These are phyloP conservation scores for Tillandsia leiboldiana DNA, from an alignment of 176 grass and related monocot genomes.

Conservation along the genomic window DNA sequence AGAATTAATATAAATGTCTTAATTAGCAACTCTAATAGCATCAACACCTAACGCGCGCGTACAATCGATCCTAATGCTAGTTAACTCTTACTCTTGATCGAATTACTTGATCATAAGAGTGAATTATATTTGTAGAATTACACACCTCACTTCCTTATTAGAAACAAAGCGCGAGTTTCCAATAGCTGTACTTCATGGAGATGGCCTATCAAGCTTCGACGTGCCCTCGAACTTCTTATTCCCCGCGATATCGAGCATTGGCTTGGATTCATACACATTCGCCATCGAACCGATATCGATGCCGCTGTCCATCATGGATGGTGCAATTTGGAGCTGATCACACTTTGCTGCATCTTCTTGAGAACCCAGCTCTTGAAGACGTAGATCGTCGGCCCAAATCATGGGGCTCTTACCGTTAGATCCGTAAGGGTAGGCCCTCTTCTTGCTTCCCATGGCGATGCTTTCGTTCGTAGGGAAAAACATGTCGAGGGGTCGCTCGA, in stretches of 20 bases:
- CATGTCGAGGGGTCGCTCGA: slow-evolving; percentile 3
- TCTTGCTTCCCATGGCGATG: background rate
- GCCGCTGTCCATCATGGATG: background rate
- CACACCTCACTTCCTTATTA: background rate
- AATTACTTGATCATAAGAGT: background rate
- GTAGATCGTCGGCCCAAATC: slow-evolving; percentile 8
- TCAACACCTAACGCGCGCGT: background rate
- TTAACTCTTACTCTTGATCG: background rate
- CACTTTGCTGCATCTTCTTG: slow-evolving; percentile 1
- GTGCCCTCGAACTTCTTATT: slow-evolving; percentile 7
- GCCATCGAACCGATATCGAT: slow-evolving; percentile 2
- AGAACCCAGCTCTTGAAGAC: slow-evolving; percentile 8
- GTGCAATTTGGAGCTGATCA: slow-evolving; percentile 3
- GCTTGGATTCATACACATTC: slow-evolving; percentile 18
- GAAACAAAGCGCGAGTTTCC: background rate
- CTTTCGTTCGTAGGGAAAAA: background rate
- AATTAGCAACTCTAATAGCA: background rate
- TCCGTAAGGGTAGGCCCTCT: background rate
- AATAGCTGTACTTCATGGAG: no score
- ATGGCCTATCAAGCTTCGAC: no score
- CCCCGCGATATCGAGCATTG: background rate
- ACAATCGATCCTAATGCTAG: background rate
- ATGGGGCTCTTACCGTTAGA: slow-evolving; percentile 11
- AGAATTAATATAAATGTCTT: background rate
- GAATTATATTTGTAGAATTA: background rate